A percentile compares a stretch with the other conserved stretches of the same genome.
Conservation (phyloP, 495 filamentous ascomycete genomes). For the Penicillium samsonianum region DNA sequence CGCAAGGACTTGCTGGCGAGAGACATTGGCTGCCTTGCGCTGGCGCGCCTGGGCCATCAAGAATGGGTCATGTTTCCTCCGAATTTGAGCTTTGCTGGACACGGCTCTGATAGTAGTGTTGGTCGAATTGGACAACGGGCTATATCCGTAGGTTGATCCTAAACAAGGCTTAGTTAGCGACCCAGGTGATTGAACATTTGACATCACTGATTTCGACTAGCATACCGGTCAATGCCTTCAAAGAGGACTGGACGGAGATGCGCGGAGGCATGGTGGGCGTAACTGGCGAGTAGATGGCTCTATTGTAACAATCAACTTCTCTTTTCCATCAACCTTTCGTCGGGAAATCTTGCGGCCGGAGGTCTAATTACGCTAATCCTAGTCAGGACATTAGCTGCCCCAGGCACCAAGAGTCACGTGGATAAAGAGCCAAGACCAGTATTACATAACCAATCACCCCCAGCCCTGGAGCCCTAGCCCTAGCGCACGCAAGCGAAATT, state of each 20-base stretch:
- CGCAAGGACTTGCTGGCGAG: slow-evolving; percentile 66
- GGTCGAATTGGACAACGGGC: slow-evolving; percentile 35
- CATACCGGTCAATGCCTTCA: slow-evolving; percentile 64
- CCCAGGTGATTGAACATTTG: slow-evolving; percentile 1
- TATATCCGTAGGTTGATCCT: slow-evolving; percentile 40
- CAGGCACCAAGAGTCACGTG: slow-evolving; percentile 6
- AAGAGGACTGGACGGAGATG: slow-evolving; percentile 62
- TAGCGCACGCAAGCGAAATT: slow-evolving; percentile 48
- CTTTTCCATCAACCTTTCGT: slow-evolving; percentile 30
- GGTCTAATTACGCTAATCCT: slow-evolving; percentile 30
- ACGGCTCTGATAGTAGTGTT: slow-evolving; percentile 40
- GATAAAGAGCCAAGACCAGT: neutral
- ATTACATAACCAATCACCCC: slow-evolving; percentile 10
- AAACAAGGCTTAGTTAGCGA: slow-evolving; percentile 10
- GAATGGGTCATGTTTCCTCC: slow-evolving; percentile 45
- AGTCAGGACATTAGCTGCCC: slow-evolving; percentile 21
- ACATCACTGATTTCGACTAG: neutral
- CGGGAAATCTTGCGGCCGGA: slow-evolving; percentile 38
- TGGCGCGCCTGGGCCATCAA: slow-evolving; percentile 66
- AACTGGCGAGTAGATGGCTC: neutral
- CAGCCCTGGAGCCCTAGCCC: slow-evolving; percentile 37
- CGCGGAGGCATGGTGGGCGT: slow-evolving; percentile 68
- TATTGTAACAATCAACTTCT: slow-evolving; percentile 17
- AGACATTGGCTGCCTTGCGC: slow-evolving; percentile 76
- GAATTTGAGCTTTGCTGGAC: slow-evolving; percentile 37